A percentile compares a stretch with the other conserved stretches of the same genome.
Evolutionary conservation across 352 stramenopile genomes (phyloP).

Genomic region (Globisporangium recalcitrans): DNA sequence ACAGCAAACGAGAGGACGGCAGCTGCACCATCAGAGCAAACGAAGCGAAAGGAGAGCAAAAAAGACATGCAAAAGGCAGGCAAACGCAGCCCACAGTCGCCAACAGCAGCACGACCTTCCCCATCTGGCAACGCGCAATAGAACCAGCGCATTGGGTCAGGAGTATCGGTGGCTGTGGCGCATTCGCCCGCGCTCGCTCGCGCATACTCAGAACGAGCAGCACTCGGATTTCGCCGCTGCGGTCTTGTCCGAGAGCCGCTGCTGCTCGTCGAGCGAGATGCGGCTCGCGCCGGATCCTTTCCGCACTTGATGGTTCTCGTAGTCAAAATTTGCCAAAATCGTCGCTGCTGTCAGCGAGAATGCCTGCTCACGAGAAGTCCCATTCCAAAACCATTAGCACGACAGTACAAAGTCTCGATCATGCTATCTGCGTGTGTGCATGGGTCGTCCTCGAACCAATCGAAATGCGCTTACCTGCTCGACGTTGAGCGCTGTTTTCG

Average conservation of each 20-base stretch:
- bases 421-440: no score
- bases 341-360: slow-evolving; percentile 67
- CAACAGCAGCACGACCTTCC: no score
- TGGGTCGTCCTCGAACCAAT: background rate
- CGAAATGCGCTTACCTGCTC: slow-evolving; percentile 45
- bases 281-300: slow-evolving; percentile 32
- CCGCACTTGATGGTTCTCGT: slow-evolving; percentile 51
- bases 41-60: background rate
- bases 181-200: background rate
- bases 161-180: background rate
- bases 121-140: background rate
- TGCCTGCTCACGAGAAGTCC: slow-evolving; percentile 22
- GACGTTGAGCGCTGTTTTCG: slow-evolving; percentile 78
- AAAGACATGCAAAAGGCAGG: background rate
- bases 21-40: background rate
- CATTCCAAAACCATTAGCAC: no score
- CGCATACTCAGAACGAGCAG: slow-evolving; percentile 21
- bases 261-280: slow-evolving; percentile 32
- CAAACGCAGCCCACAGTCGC: background rate
- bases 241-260: slow-evolving; percentile 15
- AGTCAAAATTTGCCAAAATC: slow-evolving; percentile 76
- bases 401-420: no score
- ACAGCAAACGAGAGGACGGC: background rate
- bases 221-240: slow-evolving; percentile 28
- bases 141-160: background rate